Base-by-base conservation (phyloP, 805 yeast species). In the Starmerella geochares region DNA sequence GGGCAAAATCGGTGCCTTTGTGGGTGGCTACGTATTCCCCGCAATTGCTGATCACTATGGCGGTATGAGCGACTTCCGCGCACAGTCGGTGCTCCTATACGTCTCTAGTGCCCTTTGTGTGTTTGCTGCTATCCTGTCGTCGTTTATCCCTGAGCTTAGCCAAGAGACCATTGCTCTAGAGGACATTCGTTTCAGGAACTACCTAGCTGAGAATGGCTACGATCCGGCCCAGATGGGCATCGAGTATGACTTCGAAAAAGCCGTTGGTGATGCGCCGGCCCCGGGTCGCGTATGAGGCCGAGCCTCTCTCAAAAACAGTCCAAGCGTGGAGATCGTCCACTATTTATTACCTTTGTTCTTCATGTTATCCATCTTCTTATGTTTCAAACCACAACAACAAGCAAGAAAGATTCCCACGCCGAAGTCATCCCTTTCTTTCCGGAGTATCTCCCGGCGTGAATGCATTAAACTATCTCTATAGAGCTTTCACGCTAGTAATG, bases 1-100 rank as follows among this genome's bases (percentile, higher is more conserved):
- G 48, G 96, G 95, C 62, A 88, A 88, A 66, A 71, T 86, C 52
- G 96, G 96, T 63, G 96, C 95, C 1, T 87, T 88, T 63, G 83
- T 81, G 27, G 96, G 96, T 49, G 81, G 92, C 41, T 86, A 81
- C 62, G 81, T 83, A 28, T 90, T 90, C 77, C 95, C 96, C 38
- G 76, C 79, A 44, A 81, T 88, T 61, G 79, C 81, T 55, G 71
- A 66, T 47, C 71, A 77, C 56, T 77, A 77, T 48, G 85, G 84
- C 37, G 72, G 73, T 35, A 52, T 58, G 11, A 66, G 63, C 45
- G 64, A 72, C 53, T 21, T 16, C 16, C 59, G 65, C 50, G 92
- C 90, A 56, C 71, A 78, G 61, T 78, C 78, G 65, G 82, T 81
- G 47, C 88, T 94, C 46, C 85, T 87, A 67, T 87, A 80, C 73